Evolutionary conservation across 345 rosid genomes (phyloP).

Genomic region (Salix brachista): DNA sequence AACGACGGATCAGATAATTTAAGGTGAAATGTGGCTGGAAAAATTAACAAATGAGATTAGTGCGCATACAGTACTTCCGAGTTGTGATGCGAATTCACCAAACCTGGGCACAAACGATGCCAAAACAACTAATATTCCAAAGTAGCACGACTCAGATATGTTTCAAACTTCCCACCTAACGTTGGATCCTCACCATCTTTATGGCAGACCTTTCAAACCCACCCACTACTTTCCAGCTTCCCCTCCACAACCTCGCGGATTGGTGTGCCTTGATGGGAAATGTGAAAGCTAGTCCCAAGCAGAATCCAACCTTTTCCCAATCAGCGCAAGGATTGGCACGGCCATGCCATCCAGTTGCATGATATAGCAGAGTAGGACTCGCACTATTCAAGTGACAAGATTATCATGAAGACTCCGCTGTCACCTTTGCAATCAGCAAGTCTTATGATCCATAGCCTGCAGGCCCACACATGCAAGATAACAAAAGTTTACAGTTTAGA

Average conservation of each 20-base stretch:
- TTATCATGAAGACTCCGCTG: background rate
- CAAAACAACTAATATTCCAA: constrained; percentile 43
- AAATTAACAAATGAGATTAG: constrained; percentile 59
- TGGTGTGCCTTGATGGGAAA: constrained; percentile 83
- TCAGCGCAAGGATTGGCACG: constrained; percentile 3
- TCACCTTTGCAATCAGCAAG: background rate
- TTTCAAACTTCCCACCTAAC: constrained; percentile 27
- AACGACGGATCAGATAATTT: constrained; percentile 59
- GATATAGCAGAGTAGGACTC: background rate
- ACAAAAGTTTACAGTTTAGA: background rate
- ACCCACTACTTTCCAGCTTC: constrained; percentile 43
- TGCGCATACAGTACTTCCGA: constrained; percentile 80
- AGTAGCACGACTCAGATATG: constrained; percentile 45
- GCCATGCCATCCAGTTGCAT: background rate
- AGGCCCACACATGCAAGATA: background rate
- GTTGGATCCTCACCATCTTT: constrained; percentile 29
- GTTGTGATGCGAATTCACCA: constrained; percentile 60
- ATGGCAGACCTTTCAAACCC: constrained; percentile 39
- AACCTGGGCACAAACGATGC: constrained; percentile 79
- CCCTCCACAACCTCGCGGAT: constrained; percentile 78
- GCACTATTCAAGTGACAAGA: background rate
- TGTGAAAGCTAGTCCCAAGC: constrained; percentile 77
- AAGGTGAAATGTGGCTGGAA: constrained; percentile 77
- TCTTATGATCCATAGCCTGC: background rate
- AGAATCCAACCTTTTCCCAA: constrained; percentile 67